These are phyloP conservation scores for Cydonia oblonga DNA, from an alignment of 331 rosid genomes.

Conservation along the genomic window DNA sequence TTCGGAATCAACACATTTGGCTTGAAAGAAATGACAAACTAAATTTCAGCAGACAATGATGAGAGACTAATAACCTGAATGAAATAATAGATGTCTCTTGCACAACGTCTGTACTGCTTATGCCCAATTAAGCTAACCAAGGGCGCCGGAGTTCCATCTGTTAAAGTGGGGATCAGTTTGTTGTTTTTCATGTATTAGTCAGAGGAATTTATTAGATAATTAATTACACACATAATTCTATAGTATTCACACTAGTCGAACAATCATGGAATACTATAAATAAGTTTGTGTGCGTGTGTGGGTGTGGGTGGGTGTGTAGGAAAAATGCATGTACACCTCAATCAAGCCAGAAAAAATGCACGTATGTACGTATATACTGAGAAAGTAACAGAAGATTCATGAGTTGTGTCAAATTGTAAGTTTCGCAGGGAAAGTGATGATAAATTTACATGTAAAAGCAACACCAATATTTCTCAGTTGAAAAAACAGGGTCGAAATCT, in stretches of 20 bases:
- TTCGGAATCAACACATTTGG: slow-evolving; percentile 5
- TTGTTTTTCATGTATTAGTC: neutral
- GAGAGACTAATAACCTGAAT: slow-evolving; percentile 63
- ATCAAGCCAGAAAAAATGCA: too few relatives aligned
- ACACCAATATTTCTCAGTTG: neutral
- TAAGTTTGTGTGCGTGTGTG: too few relatives aligned
- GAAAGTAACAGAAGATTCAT: neutral
- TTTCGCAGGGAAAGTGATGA: neutral
- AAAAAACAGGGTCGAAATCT: neutral
- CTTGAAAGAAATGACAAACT: neutral
- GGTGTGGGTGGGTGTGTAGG: too few relatives aligned
- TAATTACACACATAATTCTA: neutral
- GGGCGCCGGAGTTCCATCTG: slow-evolving; percentile 93
- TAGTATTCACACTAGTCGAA: slow-evolving; percentile 1
- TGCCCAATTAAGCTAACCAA: slow-evolving; percentile 80
- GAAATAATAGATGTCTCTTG: slow-evolving; percentile 80
- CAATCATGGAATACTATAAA: neutral
- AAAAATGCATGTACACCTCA: too few relatives aligned
- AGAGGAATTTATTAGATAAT: slow-evolving; percentile 10
- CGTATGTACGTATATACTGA: neutral
- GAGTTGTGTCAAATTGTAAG: neutral
- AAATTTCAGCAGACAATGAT: neutral
- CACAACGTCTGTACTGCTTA: slow-evolving; percentile 82
- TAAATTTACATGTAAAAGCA: neutral
- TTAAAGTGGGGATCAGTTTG: slow-evolving; percentile 5